Percentiles rank a stretch among this genome's conserved stretches.
Conservation (phyloP, 352 stramenopile genomes). For the Nothophytophthora sp. region DNA sequence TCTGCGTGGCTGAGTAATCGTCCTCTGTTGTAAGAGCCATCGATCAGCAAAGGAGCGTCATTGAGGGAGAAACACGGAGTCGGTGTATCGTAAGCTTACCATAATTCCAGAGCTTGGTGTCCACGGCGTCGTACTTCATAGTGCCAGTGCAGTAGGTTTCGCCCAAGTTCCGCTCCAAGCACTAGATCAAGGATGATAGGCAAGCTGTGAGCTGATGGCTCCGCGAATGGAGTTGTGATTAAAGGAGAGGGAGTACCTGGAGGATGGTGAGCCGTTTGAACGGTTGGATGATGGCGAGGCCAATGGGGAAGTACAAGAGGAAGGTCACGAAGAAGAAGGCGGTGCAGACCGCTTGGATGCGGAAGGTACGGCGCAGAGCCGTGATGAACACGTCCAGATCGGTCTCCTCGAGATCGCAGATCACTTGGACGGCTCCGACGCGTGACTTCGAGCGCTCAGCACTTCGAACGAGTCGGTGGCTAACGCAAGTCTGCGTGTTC, state of each 20-base stretch:
- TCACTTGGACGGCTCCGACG: constrained; percentile 11
- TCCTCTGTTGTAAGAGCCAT: constrained; percentile 9
- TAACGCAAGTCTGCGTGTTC: constrained; percentile 35
- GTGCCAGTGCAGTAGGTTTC: constrained; percentile 34
- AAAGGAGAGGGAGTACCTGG: constrained; percentile 27
- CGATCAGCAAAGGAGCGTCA: not conserved
- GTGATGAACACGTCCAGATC: constrained; percentile 9
- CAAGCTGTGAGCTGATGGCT: no score
- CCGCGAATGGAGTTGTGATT: not conserved
- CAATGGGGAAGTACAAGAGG: constrained; percentile 62
- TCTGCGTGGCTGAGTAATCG: constrained; percentile 34
- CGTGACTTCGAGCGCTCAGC: constrained; percentile 7
- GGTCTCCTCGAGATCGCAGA: constrained; percentile 16
- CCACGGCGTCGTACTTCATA: constrained; percentile 25
- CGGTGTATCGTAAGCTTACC: no score
- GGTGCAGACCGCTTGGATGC: constrained; percentile 29
- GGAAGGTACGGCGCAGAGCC: constrained; percentile 27
- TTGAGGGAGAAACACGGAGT: no score
- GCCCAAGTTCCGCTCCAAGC: constrained; percentile 30
- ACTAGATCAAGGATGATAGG: no score
- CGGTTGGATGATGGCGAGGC: constrained; percentile 39
- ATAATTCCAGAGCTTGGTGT: constrained; percentile 54
- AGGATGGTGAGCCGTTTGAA: constrained; percentile 50
- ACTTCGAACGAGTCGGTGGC: constrained; percentile 23
- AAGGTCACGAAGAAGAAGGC: constrained; percentile 60